Evolutionary conservation across 805 yeast species (phyloP).

Genomic region (Ogataea ganodermae): DNA sequence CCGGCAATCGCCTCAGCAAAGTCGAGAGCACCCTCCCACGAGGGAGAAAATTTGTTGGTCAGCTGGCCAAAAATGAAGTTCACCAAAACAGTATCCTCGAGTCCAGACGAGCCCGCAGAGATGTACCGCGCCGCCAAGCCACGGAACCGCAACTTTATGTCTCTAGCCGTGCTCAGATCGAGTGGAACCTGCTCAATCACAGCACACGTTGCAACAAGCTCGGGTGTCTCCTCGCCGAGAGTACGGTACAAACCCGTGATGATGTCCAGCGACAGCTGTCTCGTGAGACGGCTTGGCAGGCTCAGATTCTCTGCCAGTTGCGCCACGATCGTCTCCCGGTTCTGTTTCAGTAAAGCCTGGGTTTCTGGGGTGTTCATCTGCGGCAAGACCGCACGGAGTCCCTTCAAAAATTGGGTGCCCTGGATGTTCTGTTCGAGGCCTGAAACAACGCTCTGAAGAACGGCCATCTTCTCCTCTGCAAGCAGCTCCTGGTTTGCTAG

Average conservation of each 20-base stretch:
- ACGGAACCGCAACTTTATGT: slow-evolving; percentile 68
- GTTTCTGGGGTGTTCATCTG: slow-evolving; percentile 8
- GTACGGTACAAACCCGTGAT: slow-evolving; percentile 47
- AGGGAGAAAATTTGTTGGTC: slow-evolving; percentile 76
- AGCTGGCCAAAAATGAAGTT: slow-evolving; percentile 68
- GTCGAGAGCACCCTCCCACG: slow-evolving; percentile 77
- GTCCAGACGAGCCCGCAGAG: slow-evolving; percentile 26
- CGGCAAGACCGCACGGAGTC: slow-evolving; percentile 35
- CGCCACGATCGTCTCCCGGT: slow-evolving; percentile 21
- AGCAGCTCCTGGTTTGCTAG: slow-evolving; percentile 30
- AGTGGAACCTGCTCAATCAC: slow-evolving; percentile 74
- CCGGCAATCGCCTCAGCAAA: slow-evolving; percentile 50
- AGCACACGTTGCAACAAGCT: slow-evolving; percentile 43
- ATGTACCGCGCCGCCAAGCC: slow-evolving; percentile 49
- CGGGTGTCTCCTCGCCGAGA: slow-evolving; percentile 27
- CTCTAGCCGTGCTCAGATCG: slow-evolving; percentile 70
- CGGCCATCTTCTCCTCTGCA: slow-evolving; percentile 14
- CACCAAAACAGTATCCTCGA: slow-evolving; percentile 39
- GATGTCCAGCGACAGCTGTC: slow-evolving; percentile 44
- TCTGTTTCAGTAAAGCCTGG: slow-evolving; percentile 14
- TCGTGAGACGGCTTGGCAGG: slow-evolving; percentile 51
- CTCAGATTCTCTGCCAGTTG: slow-evolving; percentile 40
- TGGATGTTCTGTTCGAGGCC: slow-evolving; percentile 32
- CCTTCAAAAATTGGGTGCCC: slow-evolving; percentile 42
- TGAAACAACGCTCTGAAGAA: slow-evolving; percentile 24